These are phyloP conservation scores for Pleurotus platypus DNA, from an alignment of 768 basidiomycete genomes.

Conservation along the genomic window DNA sequence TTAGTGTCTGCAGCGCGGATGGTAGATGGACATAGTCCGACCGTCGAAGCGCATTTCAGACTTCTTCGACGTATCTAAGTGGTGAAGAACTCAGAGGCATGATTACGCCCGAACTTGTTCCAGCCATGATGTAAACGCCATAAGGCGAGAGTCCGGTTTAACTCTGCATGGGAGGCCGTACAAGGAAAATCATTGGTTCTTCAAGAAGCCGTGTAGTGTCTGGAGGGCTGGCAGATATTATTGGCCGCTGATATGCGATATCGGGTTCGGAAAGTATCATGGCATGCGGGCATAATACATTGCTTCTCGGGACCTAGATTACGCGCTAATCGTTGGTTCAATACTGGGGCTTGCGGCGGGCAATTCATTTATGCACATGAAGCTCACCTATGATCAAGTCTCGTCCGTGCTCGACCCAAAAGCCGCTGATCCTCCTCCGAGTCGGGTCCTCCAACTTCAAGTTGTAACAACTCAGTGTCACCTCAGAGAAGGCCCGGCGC, in stretches of 20 bases:
- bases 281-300: not conserved
- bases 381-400: too few species aligned
- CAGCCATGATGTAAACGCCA: not conserved
- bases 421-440: too few species aligned
- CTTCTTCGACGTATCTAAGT: slow-evolving; percentile 1
- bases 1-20: not conserved
- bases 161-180: not conserved
- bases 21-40: not conserved
- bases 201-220: not conserved
- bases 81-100: not conserved
- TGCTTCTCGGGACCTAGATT: too few species aligned
- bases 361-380: too few species aligned
- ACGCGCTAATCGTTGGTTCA: too few species aligned
- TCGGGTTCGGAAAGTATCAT: not conserved
- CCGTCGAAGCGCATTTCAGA: not conserved
- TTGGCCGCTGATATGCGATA: slow-evolving; percentile 8
- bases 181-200: not conserved
- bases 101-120: not conserved
- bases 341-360: too few species aligned
- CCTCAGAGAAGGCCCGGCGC: too few species aligned
- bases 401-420: too few species aligned
- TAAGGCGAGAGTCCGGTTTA: not conserved
- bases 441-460: too few species aligned
- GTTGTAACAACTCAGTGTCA: too few species aligned
- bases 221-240: not conserved